Conservation (phyloP, 176 grass and related monocot species). For the Otatea glauca region DNA sequence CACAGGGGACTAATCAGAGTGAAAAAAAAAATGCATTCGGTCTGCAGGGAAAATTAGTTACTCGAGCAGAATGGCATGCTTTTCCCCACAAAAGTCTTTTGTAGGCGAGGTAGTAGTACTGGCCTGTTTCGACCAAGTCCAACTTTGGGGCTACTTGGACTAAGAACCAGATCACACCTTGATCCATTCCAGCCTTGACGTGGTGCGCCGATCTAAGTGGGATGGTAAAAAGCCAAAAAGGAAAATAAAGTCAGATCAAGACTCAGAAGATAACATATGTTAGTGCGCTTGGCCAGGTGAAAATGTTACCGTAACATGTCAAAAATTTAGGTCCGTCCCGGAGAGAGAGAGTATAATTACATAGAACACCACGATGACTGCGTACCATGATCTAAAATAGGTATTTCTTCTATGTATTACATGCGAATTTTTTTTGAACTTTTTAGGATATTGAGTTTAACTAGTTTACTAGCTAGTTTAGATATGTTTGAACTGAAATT, state of each 20-base stretch:
- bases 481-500: no score
- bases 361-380: no score
- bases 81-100: conserved; percentile 29
- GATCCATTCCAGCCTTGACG: conserved; percentile 51
- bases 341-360: no score
- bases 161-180: conserved; percentile 29
- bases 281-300: no score
- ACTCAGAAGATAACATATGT: conserved; percentile 14
- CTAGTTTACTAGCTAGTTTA: no score
- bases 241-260: conserved; percentile 13
- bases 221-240: conserved; percentile 36
- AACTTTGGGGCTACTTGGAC: conserved; percentile 39
- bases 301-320: background rate
- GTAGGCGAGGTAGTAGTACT: conserved; percentile 15
- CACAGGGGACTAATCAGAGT: background rate
- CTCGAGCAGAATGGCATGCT: background rate
- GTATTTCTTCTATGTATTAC: no score
- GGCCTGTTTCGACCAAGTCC: conserved; percentile 41
- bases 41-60: conserved; percentile 3
- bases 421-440: no score
- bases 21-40: background rate
- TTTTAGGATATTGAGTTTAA: no score
- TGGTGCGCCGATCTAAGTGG: conserved; percentile 18
- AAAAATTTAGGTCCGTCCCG: background rate
- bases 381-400: no score